A percentile compares a stretch with the other conserved stretches of the same genome.
These are phyloP conservation scores for Aspergillus udagawae DNA, from an alignment of 2,329 filamentous ascomycete species.

Conservation along the genomic window DNA sequence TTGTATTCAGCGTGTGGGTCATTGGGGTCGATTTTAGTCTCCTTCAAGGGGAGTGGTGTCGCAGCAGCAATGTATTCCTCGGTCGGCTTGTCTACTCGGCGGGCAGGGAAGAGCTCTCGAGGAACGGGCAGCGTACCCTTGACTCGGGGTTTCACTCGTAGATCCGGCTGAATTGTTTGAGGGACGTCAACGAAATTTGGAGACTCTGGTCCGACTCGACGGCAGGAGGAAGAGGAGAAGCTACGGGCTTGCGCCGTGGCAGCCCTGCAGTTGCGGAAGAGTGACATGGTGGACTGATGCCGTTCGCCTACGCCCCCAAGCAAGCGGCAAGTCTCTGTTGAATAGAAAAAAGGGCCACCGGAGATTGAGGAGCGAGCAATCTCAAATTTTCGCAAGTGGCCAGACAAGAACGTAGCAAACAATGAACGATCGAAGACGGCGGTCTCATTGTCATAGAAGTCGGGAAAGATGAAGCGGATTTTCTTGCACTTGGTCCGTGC, in stretches of 20 bases:
- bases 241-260: slow-evolving; percentile 37
- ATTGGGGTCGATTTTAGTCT: slow-evolving; percentile 28
- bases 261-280: slow-evolving; percentile 34
- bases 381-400: slow-evolving; percentile 3
- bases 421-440: slow-evolving; percentile 16
- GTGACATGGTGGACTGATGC: slow-evolving; percentile 27
- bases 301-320: background rate
- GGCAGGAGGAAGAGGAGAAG: slow-evolving; percentile 34
- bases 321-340: background rate
- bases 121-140: slow-evolving; percentile 83
- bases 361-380: background rate
- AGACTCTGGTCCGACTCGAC: slow-evolving; percentile 64
- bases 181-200: slow-evolving; percentile 84
- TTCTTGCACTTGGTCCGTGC: slow-evolving; percentile 36
- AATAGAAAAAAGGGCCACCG: background rate
- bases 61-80: slow-evolving; percentile 58
- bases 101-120: slow-evolving; percentile 68
- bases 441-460: slow-evolving; percentile 15
- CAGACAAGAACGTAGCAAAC: slow-evolving; percentile 5
- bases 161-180: slow-evolving; percentile 66
- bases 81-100: slow-evolving; percentile 58
- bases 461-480: slow-evolving; percentile 34
- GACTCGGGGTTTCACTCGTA: slow-evolving; percentile 46
- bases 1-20: slow-evolving; percentile 48
- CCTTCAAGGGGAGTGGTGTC: slow-evolving; percentile 50